Percentiles rank a stretch among this genome's conserved stretches.
These are phyloP conservation scores for Vitis labrusca DNA, from an alignment of 164 flowering plant genomes.

Conservation along the genomic window DNA sequence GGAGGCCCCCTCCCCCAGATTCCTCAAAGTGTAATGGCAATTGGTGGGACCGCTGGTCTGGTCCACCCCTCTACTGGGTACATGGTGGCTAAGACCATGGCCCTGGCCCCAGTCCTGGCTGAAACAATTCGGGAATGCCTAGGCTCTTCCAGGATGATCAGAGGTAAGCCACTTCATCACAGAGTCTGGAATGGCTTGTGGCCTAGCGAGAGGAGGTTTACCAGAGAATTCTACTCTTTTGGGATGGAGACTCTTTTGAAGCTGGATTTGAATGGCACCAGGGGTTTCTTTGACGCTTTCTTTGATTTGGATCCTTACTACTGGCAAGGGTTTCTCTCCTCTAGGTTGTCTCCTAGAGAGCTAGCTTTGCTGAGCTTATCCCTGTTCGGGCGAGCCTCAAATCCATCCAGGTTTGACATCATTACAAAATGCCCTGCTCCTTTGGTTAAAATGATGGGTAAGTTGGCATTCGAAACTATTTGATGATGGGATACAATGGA, in stretches of 20 bases:
- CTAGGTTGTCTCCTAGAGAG: slow-evolving; percentile 40
- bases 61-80: slow-evolving; percentile 82
- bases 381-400: slow-evolving; percentile 58
- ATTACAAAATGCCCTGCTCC: slow-evolving; percentile 71
- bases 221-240: slow-evolving; percentile 61
- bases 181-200: slow-evolving; percentile 69
- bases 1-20: slow-evolving; percentile 82
- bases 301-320: slow-evolving; percentile 62
- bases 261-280: slow-evolving; percentile 65
- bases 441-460: slow-evolving; percentile 56
- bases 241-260: slow-evolving; percentile 82
- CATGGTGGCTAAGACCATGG: slow-evolving; percentile 57
- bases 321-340: slow-evolving; percentile 72
- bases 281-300: slow-evolving; percentile 78
- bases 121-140: slow-evolving; percentile 59
- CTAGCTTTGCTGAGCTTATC: slow-evolving; percentile 49
- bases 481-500: slow-evolving; percentile 5
- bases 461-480: slow-evolving; percentile 47
- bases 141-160: slow-evolving; percentile 74
- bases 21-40: slow-evolving; percentile 59
- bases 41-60: slow-evolving; percentile 67
- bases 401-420: slow-evolving; percentile 53
- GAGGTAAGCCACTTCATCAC: slow-evolving; percentile 50
- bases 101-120: slow-evolving; percentile 47
- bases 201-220: slow-evolving; percentile 46